phyloP scores from a whole-genome alignment of 2,329 filamentous ascomycete species.

The Trichothecium roseum region DNA sequence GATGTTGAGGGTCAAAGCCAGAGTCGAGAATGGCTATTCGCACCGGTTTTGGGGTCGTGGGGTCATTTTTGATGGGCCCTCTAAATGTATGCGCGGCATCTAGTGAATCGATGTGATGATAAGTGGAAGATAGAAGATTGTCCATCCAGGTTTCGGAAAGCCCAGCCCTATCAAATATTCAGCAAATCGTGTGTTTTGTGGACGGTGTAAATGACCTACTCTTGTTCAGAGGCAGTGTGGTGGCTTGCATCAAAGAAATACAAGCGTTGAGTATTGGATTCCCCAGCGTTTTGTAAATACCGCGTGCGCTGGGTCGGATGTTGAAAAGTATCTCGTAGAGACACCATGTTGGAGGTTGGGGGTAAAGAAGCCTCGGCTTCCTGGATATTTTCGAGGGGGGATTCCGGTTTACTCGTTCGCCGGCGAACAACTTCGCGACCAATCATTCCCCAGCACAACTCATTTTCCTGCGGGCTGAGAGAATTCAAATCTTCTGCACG shows the following conservation, averaged over 20 bases:
- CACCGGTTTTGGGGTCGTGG: conserved; percentile 2
- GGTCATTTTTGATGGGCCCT: too few species aligned
- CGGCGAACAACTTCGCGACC: neutral
- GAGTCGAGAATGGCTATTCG: conserved; percentile 6
- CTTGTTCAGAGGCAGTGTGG: neutral
- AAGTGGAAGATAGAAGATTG: neutral
- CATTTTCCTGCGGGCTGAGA: neutral
- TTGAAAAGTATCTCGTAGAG: too few species aligned
- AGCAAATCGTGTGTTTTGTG: neutral
- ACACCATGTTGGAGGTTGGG: too few species aligned
- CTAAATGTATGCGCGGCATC: too few species aligned
- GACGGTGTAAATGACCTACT: neutral
- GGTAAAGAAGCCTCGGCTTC: too few species aligned
- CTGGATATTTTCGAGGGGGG: too few species aligned
- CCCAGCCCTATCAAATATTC: neutral
- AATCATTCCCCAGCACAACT: neutral
- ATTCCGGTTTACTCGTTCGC: neutral
- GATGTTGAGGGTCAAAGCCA: conserved; percentile 2
- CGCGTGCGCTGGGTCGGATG: too few species aligned
- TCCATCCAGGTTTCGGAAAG: conserved; percentile 1
- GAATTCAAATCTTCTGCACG: neutral
- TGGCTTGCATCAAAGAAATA: conserved; percentile 2
- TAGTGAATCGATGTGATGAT: neutral
- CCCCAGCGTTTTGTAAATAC: too few species aligned
- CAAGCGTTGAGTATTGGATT: too few species aligned